phyloP scores from a whole-genome alignment of 192 early-diverging fungal species.

The Coemansia sp. region DNA sequence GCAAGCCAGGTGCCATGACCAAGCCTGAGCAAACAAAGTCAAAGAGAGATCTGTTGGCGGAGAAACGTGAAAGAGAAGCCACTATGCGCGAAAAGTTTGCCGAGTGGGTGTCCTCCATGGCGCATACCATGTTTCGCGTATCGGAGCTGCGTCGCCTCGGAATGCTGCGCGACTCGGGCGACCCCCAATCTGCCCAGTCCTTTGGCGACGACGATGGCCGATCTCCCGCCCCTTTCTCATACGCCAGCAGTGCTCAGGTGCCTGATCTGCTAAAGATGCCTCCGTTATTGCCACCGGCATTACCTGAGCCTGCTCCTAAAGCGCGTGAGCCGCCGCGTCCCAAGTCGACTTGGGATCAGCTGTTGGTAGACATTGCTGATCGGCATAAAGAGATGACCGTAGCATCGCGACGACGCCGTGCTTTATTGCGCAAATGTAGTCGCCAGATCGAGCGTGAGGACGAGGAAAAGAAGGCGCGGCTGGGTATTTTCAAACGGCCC shows the following conservation, averaged over 20 bases:
- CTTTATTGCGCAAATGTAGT: conserved; percentile 25
- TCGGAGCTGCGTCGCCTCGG: conserved; percentile 42
- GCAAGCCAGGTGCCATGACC: conserved; percentile 26
- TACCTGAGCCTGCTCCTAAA: conserved; percentile 21
- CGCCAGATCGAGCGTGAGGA: conserved; percentile 28
- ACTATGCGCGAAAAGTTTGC: conserved; percentile 16
- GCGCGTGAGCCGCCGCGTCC: conserved; percentile 25
- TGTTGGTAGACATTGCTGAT: conserved; percentile 30
- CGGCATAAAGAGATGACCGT: conserved; percentile 30
- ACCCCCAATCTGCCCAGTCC: not conserved
- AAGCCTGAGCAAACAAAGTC: conserved; percentile 15
- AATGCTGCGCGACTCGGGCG: conserved; percentile 37
- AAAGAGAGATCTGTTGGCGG: conserved; percentile 8
- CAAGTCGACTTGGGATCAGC: conserved; percentile 28
- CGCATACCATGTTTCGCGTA: conserved; percentile 35
- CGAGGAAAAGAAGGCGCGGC: conserved; percentile 25
- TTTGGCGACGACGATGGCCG: not conserved
- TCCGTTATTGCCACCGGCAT: conserved; percentile 31
- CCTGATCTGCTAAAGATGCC: not conserved
- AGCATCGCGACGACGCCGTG: conserved; percentile 16
- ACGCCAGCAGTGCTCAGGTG: not conserved
- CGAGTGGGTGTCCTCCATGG: conserved; percentile 31
- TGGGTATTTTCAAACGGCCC: conserved; percentile 30
- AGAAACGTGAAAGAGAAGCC: conserved; percentile 8
- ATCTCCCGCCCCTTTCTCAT: not conserved